phyloP scores from a whole-genome alignment of 345 rosid genomes.

The Citrus glauca region DNA sequence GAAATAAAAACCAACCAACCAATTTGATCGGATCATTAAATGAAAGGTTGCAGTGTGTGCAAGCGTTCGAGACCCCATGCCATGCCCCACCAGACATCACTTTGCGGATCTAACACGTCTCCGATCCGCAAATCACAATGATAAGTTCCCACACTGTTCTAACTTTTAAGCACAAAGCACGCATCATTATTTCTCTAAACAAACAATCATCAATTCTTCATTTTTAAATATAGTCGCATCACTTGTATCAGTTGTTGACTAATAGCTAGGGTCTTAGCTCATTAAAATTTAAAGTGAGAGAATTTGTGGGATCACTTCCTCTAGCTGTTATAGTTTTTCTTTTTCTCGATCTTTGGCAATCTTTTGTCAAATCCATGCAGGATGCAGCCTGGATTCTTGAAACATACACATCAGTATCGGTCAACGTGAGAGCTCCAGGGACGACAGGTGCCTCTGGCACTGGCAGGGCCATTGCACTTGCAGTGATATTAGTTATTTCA shows the following conservation, averaged over 20 bases:
- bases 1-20: background rate
- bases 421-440: background rate
- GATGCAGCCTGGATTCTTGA: background rate
- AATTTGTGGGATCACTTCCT: background rate
- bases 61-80: too few species aligned
- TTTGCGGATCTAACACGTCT: constrained; percentile 24
- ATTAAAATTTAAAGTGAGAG: background rate
- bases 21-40: background rate
- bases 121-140: background rate
- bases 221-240: too few species aligned
- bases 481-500: too few species aligned
- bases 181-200: constrained; percentile 10
- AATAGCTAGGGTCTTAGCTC: background rate
- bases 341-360: background rate
- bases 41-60: too few species aligned
- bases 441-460: background rate
- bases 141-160: background rate
- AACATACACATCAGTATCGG: background rate
- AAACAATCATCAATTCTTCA: background rate
- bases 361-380: constrained; percentile 9
- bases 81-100: background rate
- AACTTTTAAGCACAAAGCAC: background rate
- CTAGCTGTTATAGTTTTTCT: background rate
- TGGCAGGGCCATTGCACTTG: too few species aligned
- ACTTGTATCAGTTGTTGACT: too few species aligned